A percentile compares a stretch with the other conserved stretches of the same genome.
These are phyloP conservation scores for Cladosporium austrohemisphaericum DNA, from an alignment of 2,329 filamentous ascomycete genomes.

Conservation along the genomic window DNA sequence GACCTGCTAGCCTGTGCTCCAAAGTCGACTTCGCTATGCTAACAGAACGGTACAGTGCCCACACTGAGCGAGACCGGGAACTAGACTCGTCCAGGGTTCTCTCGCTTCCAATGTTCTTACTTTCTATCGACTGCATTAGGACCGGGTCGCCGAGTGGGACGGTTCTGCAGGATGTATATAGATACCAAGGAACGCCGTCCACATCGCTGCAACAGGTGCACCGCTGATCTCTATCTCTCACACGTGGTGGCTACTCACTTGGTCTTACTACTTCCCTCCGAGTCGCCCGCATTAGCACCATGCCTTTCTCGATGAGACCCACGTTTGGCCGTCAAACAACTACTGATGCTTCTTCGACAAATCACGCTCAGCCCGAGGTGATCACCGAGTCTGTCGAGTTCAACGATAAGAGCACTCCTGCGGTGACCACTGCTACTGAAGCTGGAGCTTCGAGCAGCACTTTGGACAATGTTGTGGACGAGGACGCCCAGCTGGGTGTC, in stretches of 20 bases:
- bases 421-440: not conserved
- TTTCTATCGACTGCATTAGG: constrained; percentile 2
- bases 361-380: not conserved
- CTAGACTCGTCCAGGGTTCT: not conserved
- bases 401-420: constrained; percentile 1
- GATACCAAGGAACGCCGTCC: not conserved
- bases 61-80: not conserved
- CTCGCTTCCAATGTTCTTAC: constrained; percentile 3
- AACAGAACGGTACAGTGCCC: not conserved
- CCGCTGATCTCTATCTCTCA: not conserved
- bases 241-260: not conserved
- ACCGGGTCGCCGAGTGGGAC: not conserved
- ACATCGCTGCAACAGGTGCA: not conserved
- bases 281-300: not conserved
- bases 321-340: constrained; percentile 9
- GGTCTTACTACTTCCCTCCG: not conserved
- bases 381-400: not conserved
- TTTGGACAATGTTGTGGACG: constrained; percentile 5
- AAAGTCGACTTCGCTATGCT: constrained; percentile 1
- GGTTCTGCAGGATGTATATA: constrained; percentile 9
- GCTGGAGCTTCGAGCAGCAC: not conserved
- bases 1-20: not conserved
- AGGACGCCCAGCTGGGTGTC: constrained; percentile 17
- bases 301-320: constrained; percentile 8
- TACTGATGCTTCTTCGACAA: not conserved